These are phyloP conservation scores for Ambrosiella xylebori DNA, from an alignment of 2,329 filamentous ascomycete species.

Conservation along the genomic window DNA sequence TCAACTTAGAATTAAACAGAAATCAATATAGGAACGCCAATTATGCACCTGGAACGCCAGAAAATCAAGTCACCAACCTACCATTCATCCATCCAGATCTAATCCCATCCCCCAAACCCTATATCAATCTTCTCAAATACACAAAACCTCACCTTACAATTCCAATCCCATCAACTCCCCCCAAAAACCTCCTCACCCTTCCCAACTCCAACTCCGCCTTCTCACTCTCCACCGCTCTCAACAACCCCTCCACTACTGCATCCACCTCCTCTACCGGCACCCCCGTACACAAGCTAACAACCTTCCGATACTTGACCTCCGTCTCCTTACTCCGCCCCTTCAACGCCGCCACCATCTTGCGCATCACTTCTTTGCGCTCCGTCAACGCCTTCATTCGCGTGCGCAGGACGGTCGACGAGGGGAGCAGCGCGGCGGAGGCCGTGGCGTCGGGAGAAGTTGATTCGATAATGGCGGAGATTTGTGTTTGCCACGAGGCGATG, in stretches of 20 bases:
- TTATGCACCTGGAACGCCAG: neutral
- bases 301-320: constrained; percentile 72
- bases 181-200: constrained; percentile 60
- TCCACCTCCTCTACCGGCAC: constrained; percentile 68
- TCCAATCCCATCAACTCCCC: constrained; percentile 53
- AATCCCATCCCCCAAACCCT: neutral
- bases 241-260: constrained; percentile 56
- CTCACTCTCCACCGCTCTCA: constrained; percentile 82
- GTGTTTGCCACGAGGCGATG: constrained; percentile 35
- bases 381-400: constrained; percentile 55
- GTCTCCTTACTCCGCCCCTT: constrained; percentile 68
- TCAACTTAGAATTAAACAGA: no score
- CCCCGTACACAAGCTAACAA: constrained; percentile 73
- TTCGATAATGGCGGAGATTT: constrained; percentile 31
- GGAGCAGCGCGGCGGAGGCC: constrained; percentile 31
- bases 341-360: constrained; percentile 50
- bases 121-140: neutral
- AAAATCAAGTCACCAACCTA: neutral
- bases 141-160: constrained; percentile 17
- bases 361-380: constrained; percentile 48
- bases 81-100: neutral
- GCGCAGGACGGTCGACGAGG: constrained; percentile 42
- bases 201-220: constrained; percentile 57
- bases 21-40: neutral
- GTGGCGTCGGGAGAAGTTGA: constrained; percentile 21